Base-by-base conservation (phyloP, 345 rosid species). In the Aethionema arabicum region DNA sequence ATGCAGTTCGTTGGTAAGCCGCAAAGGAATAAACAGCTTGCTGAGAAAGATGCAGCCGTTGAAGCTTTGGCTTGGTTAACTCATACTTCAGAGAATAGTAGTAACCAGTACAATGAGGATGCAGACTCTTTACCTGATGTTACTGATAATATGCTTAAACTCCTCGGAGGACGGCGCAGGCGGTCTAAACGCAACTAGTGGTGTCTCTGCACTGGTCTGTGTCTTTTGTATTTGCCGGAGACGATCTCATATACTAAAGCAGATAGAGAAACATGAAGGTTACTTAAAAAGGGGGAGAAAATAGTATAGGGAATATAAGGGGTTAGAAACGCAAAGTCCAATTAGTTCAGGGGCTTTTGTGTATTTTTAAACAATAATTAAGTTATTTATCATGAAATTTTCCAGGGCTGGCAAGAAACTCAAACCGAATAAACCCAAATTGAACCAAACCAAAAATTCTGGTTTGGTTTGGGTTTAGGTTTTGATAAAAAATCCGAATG, bases 1-100 rank as follows among this genome's bases (percentile, higher is more conserved):
- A 90, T 93, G 96, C 99, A 93, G 41, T 93, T 93, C 61, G 90
- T 93, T 0, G 99, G 97, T 36, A 93, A 93, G 64, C 96, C 99
- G 32, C 85, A 76, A 81, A 85, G 72, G 68, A 93, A 85, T 78
- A 93, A 93, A 80, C 96, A 89, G 64, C 82, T 85, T 0, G 96
- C 99, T 1, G 99, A 93, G 84, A 82, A 90, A 69, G 97, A 90
- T 61, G 99, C 99, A 53, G 97, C 97, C 37, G 68, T 90, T 36
- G 97, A 93, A 68, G 99, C 97, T 14, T 75, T 93, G 72, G 96
- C 99, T 38, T 93, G 99, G 99, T 78, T 93, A 51, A 90, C 92
- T 14, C 97, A 88, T 43, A 90, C 96, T 36, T 80, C 88, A 14
- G 86, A 79, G 33, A 70, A 72, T 29, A 52, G 21, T 56, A 72